phyloP scores from a whole-genome alignment of 495 filamentous ascomycete genomes.

The Rhypophila decipiens region DNA sequence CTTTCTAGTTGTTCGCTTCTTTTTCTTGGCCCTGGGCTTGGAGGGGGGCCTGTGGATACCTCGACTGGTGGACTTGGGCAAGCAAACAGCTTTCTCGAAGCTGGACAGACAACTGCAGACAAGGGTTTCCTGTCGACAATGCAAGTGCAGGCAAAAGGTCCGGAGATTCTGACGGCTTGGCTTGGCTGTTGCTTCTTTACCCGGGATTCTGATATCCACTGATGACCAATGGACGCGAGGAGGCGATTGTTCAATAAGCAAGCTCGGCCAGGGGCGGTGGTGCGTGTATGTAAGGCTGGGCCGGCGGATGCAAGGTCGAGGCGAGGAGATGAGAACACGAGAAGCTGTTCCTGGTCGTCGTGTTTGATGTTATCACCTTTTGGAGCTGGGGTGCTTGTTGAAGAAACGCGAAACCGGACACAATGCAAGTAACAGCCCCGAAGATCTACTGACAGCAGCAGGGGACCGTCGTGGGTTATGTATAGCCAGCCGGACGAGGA shows the following conservation, averaged over 20 bases:
- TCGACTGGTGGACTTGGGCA: no score
- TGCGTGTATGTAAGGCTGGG: conserved; percentile 3
- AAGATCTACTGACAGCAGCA: conserved; percentile 5
- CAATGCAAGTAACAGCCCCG: conserved; percentile 5
- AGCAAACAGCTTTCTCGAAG: neutral
- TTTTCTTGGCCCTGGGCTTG: conserved; percentile 1
- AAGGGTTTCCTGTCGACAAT: neutral
- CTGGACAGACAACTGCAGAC: conserved; percentile 5
- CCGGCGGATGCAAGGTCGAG: neutral
- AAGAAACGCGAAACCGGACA: neutral
- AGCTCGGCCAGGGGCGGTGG: neutral
- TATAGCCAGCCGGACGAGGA: conserved; percentile 8
- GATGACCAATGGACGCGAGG: conserved; percentile 11
- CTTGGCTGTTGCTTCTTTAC: conserved; percentile 8
- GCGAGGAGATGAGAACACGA: neutral
- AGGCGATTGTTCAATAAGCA: neutral
- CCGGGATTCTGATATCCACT: conserved; percentile 9
- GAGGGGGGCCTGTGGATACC: no score
- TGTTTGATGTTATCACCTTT: conserved; percentile 1
- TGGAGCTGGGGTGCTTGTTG: neutral
- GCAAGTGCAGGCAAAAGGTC: neutral
- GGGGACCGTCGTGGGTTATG: conserved; percentile 20
- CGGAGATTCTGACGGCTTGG: neutral
- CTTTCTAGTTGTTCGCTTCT: neutral
- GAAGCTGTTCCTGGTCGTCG: neutral